phyloP scores from a whole-genome alignment of 179 eudicot genomes.

The Camellia oleifera region DNA sequence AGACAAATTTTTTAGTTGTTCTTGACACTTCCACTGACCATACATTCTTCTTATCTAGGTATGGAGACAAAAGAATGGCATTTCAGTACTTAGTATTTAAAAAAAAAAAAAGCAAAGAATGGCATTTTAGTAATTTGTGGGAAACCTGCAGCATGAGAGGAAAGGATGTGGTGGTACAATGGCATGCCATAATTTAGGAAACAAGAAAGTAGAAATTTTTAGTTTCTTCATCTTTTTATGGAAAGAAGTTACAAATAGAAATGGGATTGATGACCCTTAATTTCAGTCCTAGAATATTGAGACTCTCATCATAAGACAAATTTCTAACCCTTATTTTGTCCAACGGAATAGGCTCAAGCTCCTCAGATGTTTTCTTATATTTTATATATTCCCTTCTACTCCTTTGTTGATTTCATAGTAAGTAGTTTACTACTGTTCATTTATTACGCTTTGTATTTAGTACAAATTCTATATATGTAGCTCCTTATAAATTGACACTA shows the following conservation, averaged over 20 bases:
- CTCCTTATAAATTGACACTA: not conserved
- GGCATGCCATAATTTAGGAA: not conserved
- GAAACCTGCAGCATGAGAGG: not conserved
- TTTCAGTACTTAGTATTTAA: not conserved
- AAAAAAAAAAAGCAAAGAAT: not conserved
- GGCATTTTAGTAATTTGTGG: not conserved
- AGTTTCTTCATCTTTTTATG: not conserved
- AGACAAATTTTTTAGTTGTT: not conserved
- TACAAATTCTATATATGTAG: not conserved
- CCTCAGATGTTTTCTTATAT: not conserved
- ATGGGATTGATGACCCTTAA: not conserved
- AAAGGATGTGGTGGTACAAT: not conserved
- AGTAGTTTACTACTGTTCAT: not conserved
- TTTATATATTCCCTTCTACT: not conserved
- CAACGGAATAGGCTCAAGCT: not conserved
- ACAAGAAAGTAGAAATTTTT: not conserved
- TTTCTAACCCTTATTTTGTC: not conserved
- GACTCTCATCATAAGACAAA: not conserved
- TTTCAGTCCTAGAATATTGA: not conserved
- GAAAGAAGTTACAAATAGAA: not conserved
- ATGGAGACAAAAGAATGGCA: not conserved
- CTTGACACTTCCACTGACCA: not conserved
- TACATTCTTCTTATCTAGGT: too few relatives aligned
- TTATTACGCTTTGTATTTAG: not conserved
- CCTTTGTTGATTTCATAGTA: not conserved